Evolutionary conservation across 495 filamentous ascomycete genomes (phyloP), one percentile per base, ranked within the genome.

Genomic region (Aspergillus conjunctus): DNA sequence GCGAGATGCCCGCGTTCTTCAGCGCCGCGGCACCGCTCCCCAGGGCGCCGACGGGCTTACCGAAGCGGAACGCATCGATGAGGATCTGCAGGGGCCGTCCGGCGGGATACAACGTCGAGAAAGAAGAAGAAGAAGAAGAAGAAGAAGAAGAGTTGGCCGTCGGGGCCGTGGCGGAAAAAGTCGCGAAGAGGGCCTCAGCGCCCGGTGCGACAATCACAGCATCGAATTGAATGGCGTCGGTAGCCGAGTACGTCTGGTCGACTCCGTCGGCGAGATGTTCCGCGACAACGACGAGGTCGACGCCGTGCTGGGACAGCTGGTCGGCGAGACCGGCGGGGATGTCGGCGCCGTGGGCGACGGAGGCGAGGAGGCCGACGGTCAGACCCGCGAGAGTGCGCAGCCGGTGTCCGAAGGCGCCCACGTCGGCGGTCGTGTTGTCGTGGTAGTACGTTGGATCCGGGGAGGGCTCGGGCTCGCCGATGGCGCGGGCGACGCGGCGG

Each of bases 151-250:
- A n/a, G n/a, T n/a, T n/a, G n/a, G n/a, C n/a, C n/a, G 61, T 48
- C 11, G 63, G 60, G 0, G 59, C 65, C 7, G 68, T 69, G 11
- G 68, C 62, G 10, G 68, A 73, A 14, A 54, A 45, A 0, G 64
- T 55, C n/a, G 52, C 45, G 66, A 90, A 87, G 2, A 92, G 58
- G 0, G 59, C 68, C 65, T 85, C 76, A 0, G 86, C 81, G 0
- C 85, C 88, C 7, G 83, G 74, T 0, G 77, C 81, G 15, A 89
- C 74, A 17, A 92, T 72, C 5, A 93, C 72, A 30, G 83, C 89
- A 67, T 93, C 90, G 61, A 91, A 93, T 22, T 80, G 79, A 0
- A 85, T 86, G 0, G 88, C 89, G 63, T 91, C 88, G 2, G 88
- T 81, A 4, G 79, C 81, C 21, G 84, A 83, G 70, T 92, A 93